Base-by-base conservation (phyloP, 2,329 filamentous ascomycete genomes). In the Penicillium sp. region DNA sequence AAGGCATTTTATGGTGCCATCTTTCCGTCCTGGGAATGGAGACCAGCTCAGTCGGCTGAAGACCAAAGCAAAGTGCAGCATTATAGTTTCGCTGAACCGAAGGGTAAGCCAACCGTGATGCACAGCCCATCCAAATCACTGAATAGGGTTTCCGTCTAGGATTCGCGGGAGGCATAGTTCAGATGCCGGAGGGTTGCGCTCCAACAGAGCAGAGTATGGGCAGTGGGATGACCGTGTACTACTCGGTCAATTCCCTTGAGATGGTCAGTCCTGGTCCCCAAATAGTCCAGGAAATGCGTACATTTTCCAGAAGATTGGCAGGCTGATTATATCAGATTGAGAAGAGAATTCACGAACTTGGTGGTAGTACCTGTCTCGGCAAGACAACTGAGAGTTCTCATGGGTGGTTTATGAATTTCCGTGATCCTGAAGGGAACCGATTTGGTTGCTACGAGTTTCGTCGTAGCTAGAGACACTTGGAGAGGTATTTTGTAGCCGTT, bases 341-440 rank as follows among this genome's bases (percentile, higher is more conserved):
- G 47, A 37, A 37, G 47, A 50, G 47, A 45, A 50, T 50, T 22
- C 47, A 22, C 17, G 47, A 50, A 50, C 17, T 2, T 20, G 34
- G 47, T 50, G 47, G 47, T 37, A 50, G 28, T 37, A 50, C 47
- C 47, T 50, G 47, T 37, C 47, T 50, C 15, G 28, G 28, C 47
- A 50, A 50, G 47, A 50, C 34, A 50, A 22, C 47, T 22, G 47
- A 50, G 34, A 50, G 47, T 37, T 37, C 47, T 17, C 28, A 50
- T 37, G 47, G 47, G 17, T 50, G 47, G 47, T 50, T 50, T 50
- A 50, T 50, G 34, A 50, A 50, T 31, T 50, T 50, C 34, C 47
- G 34, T 50, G 47, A 50, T 22, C 47, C 47, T 37, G 47, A 50
- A 50, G 47, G 47, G 17, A 50, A 50, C 47, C 47, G 47, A 14